These are phyloP conservation scores for Verticillium alfalfae DNA, from an alignment of 2,329 filamentous ascomycete genomes.

Conservation along the genomic window DNA sequence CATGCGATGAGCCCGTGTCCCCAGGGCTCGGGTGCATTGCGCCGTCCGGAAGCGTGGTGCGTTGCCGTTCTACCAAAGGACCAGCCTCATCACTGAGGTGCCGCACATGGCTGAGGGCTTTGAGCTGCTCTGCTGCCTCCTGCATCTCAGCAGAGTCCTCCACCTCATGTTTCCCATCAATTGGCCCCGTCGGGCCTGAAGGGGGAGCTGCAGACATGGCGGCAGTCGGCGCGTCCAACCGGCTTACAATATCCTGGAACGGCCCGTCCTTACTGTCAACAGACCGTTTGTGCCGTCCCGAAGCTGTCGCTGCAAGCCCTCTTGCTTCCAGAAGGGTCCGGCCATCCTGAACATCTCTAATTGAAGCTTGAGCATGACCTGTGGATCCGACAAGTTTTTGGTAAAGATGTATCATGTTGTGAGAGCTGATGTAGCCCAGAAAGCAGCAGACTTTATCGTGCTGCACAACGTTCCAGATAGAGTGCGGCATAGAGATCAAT, in stretches of 20 bases:
- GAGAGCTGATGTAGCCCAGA: constrained; percentile 59
- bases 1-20: constrained; percentile 32
- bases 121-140: constrained; percentile 61
- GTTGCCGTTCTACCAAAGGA: constrained; percentile 19
- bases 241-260: constrained; percentile 5
- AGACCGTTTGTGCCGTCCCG: constrained; percentile 16
- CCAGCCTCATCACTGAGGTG: constrained; percentile 26
- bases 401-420: constrained; percentile 62
- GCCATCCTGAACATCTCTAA: constrained; percentile 51
- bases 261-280: constrained; percentile 9
- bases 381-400: constrained; percentile 48
- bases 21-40: constrained; percentile 30
- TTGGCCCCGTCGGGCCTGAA: constrained; percentile 1
- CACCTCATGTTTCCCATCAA: constrained; percentile 38
- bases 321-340: constrained; percentile 50
- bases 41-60: constrained; percentile 33
- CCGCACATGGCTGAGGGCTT: constrained; percentile 59
- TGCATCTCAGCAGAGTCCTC: constrained; percentile 67
- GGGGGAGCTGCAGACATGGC: not conserved
- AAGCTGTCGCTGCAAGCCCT: constrained; percentile 34
- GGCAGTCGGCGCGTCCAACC: constrained; percentile 2
- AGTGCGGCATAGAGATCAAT: constrained; percentile 59
- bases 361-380: constrained; percentile 35
- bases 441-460: constrained; percentile 64
- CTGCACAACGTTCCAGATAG: constrained; percentile 59